phyloP scores from a whole-genome alignment of 2,329 filamentous ascomycete genomes.

The Orbilia javanica region DNA sequence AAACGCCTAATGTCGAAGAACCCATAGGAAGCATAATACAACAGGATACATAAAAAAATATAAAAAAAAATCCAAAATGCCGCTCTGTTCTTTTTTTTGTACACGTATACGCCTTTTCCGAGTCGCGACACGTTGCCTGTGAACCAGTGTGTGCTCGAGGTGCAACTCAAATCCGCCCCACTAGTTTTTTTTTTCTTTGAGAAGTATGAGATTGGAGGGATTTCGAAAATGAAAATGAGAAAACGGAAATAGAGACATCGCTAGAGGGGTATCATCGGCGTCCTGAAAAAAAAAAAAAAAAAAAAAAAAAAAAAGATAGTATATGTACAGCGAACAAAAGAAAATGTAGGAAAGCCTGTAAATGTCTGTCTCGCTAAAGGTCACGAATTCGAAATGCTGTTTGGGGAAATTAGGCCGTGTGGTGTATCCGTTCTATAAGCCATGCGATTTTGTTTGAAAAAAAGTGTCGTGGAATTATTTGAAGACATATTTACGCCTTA shows the following conservation, averaged over 20 bases:
- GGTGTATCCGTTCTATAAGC: not conserved
- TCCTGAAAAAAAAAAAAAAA: conserved; percentile 6
- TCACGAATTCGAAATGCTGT: not conserved
- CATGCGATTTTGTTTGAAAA: not conserved
- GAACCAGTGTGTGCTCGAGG: conserved; percentile 43
- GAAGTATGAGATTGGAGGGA: conserved; percentile 4
- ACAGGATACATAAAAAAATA: conserved; percentile 38
- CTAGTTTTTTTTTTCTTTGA: no score
- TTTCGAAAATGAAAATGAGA: not conserved
- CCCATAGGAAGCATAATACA: not conserved
- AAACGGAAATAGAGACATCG: conserved; percentile 21
- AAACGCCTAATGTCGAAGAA: conserved; percentile 38
- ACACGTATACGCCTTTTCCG: conserved; percentile 29
- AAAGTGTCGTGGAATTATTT: not conserved
- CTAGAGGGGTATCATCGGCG: conserved; percentile 50
- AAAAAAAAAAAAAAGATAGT: conserved; percentile 32
- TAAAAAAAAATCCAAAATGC: conserved; percentile 24
- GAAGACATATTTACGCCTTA: conserved; percentile 13
- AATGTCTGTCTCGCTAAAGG: conserved; percentile 23
- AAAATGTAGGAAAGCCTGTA: conserved; percentile 3
- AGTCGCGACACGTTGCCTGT: conserved; percentile 52
- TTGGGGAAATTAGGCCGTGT: conserved; percentile 6
- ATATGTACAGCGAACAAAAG: conserved; percentile 41
- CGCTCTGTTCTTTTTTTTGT: conserved; percentile 30
- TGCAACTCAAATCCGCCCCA: conserved; percentile 20